Base-by-base conservation (phyloP, 257 asterid genomes). In the Solanum ossicruentum region DNA sequence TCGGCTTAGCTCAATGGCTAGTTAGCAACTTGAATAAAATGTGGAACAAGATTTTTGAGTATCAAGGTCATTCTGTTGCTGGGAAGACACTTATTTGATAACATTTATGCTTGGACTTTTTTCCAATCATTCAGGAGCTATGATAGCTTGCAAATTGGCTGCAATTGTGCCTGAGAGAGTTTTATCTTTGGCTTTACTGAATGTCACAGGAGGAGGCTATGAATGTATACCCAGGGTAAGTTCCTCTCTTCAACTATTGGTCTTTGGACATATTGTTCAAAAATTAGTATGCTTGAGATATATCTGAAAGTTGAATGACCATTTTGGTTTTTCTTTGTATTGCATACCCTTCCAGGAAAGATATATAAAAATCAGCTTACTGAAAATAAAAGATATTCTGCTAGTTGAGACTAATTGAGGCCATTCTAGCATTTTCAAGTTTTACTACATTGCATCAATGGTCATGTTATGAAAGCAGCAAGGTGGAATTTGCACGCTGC, bases 141-240 rank as follows among this genome's bases (percentile, higher is more conserved):
- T 97, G 99, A 91, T 97, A 80, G 89, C 99, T 89, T 93, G 99
- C 88, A 97, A 92, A 91, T 88, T 97, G 90, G 99, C 99, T 65
- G 93, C 98, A 71, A 87, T 94, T 96, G 97, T 89, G 12, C 99
- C 99, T 11, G 87, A 87, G 65, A 89, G 99, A 88, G 81, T 97
- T 85, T 88, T 81, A 55, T 95, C 99, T 83, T 87, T 97, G 92
- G 99, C 97, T 90, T 92, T 97, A 86, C 84, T 97, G 86, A 97
- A 97, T 89, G 99, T 94, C 51, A 97, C 99, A 0, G 99, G 99
- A 84, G 99, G 99, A 87, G 99, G 99, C 86, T 94, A 92, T 85
- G 96, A 97, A 91, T 95, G 99, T 84, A 85, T 97, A 81, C 99
- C 99, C 73, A 95, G 90, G 98, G 99, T 97, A 89, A 23, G 26